phyloP scores from a whole-genome alignment of 805 yeast species.

The Cyberlindnera mycetangii region DNA sequence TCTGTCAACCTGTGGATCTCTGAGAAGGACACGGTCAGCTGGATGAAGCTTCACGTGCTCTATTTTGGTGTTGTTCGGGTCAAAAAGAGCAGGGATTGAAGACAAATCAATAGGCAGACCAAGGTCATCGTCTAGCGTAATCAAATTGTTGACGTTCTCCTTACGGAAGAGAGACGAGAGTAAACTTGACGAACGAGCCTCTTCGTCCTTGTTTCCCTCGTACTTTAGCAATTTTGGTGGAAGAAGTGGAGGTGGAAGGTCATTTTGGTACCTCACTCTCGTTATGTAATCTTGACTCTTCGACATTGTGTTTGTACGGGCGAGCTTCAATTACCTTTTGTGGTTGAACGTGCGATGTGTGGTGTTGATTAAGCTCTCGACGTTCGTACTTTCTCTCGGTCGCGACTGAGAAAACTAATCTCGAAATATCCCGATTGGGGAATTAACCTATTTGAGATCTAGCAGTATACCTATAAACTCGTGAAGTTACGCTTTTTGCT shows the following conservation, averaged over 20 bases:
- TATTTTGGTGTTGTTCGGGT: conserved; percentile 32
- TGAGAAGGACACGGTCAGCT: conserved; percentile 69
- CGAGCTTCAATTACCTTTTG: not conserved
- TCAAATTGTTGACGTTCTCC: conserved; percentile 63
- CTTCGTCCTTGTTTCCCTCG: conserved; percentile 36
- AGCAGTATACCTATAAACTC: too few relatives aligned
- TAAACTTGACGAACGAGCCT: conserved; percentile 49
- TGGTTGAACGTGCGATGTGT: not conserved
- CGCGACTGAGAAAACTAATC: not conserved
- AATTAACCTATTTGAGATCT: not conserved
- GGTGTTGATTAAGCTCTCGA: not conserved
- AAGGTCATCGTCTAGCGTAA: conserved; percentile 55
- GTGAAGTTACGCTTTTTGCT: too few relatives aligned
- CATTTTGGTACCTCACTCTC: conserved; percentile 77
- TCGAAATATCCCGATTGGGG: conserved; percentile 2
- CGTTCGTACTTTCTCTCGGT: not conserved
- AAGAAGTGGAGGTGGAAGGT: conserved; percentile 88
- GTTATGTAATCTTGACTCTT: conserved; percentile 75
- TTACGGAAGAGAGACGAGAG: conserved; percentile 66
- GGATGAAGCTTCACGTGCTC: conserved; percentile 49
- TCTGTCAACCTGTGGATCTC: conserved; percentile 64
- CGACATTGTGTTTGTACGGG: conserved; percentile 31
- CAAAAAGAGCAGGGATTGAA: conserved; percentile 63
- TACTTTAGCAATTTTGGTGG: conserved; percentile 81
- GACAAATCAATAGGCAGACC: conserved; percentile 80